These are phyloP conservation scores for Aspergillus thermomutatus DNA, from an alignment of 2,329 filamentous ascomycete species.

Conservation along the genomic window DNA sequence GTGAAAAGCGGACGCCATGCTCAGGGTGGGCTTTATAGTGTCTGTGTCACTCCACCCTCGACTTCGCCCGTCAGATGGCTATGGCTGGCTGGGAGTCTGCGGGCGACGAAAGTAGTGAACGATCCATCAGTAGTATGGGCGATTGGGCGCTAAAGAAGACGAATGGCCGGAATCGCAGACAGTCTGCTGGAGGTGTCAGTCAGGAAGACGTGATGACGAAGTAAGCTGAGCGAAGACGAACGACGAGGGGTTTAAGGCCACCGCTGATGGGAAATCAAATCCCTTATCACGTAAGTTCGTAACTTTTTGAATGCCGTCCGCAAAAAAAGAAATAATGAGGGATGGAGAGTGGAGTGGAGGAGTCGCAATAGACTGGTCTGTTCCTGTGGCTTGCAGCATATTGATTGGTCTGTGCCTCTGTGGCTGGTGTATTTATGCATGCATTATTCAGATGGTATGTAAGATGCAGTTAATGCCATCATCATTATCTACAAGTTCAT, in stretches of 20 bases:
- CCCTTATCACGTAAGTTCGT: constrained; percentile 20
- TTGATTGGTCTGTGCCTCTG: constrained; percentile 9
- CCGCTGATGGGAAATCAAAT: constrained; percentile 22
- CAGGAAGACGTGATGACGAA: constrained; percentile 3
- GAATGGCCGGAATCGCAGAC: constrained; percentile 7
- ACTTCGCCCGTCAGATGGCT: constrained; percentile 56
- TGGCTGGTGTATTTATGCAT: constrained; percentile 11
- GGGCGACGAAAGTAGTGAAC: constrained; percentile 47
- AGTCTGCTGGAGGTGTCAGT: neutral
- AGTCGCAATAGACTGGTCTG: neutral
- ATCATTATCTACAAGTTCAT: constrained; percentile 1
- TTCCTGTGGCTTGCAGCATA: constrained; percentile 7
- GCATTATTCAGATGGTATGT: neutral
- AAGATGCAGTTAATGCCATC: neutral
- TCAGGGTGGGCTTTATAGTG: constrained; percentile 20
- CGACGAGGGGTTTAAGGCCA: constrained; percentile 16
- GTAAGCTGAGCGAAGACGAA: constrained; percentile 10
- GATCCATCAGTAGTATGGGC: constrained; percentile 50
- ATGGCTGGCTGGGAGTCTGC: constrained; percentile 51
- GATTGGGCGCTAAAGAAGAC: constrained; percentile 9
- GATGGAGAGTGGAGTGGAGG: constrained; percentile 2
- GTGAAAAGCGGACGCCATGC: constrained; percentile 46
- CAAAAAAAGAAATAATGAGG: constrained; percentile 4
- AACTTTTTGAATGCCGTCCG: constrained; percentile 10
- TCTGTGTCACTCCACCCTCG: constrained; percentile 49